Evolutionary conservation across 192 early-diverging fungal species (phyloP), one percentile per base, ranked within the genome.

Genomic region (Umbelopsis ramanniana): DNA sequence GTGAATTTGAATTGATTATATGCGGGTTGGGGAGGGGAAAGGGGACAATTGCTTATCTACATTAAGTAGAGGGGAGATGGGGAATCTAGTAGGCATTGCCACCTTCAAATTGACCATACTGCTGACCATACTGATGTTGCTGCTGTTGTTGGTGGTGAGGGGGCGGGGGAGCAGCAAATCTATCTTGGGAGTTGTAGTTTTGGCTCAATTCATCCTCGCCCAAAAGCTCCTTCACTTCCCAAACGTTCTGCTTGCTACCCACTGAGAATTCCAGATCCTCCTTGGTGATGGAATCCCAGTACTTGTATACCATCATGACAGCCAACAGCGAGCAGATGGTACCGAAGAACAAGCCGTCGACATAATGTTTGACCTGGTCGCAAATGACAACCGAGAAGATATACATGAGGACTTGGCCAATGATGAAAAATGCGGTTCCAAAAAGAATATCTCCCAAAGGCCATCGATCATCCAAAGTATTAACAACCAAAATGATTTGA

Each of bases 271-370:
- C 97, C 45, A 98, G 86, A 74, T 98, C 97, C 76, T 98, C 97
- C 86, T 98, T 97, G 47, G 97, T 98, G 79, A 98, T 98, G 35
- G 91, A 93, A 79, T 98, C 97, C 97, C 97, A 98, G 86, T 95
- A 98, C 85, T 98, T 98, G 90, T 98, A 98, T 1, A 98, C 93
- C 95, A 98, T 97, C 97, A 98, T 98, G 54, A 98, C 95, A 46
- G 91, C 90, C 70, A 98, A 83, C 50, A 98, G 83, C 15, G 92
- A 95, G 73, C 91, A 91, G 43, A 96, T 95, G 6, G 91, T 90
- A 22, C 93, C 93, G 87, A 98, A 97, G 89, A 98, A 98, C 84
- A 98, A 83, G 47, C 97, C 97, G 79, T 98, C 96, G 35, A 98
- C 86, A 74, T 98, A 98, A 74, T 98, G 97, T 81, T 95, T 95